Evolutionary conservation across 768 basidiomycete genomes (phyloP).

Genomic region (Tylopilus vinaceipallidus): DNA sequence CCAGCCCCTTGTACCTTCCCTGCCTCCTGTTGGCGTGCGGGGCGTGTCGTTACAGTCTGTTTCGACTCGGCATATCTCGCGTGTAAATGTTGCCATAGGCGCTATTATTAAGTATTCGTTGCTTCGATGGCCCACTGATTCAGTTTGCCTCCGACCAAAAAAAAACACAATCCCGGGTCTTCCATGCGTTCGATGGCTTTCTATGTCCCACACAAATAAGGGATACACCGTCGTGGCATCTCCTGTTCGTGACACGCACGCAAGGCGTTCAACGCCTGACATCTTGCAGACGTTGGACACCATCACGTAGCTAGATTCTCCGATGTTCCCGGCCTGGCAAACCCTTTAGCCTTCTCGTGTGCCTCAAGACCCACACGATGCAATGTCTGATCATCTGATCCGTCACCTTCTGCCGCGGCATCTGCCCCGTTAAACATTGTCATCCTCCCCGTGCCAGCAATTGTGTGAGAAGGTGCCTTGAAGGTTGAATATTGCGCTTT

Average conservation of each 20-base stretch:
- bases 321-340: background rate
- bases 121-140: no score
- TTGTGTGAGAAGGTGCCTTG: slow-evolving; percentile 15
- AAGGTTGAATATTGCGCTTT: background rate
- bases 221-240: background rate
- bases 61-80: background rate
- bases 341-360: background rate
- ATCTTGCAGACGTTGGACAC: background rate
- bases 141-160: slow-evolving; percentile 1
- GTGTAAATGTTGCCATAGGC: background rate
- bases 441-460: background rate
- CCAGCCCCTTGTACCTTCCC: background rate
- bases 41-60: background rate
- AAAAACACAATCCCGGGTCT: background rate
- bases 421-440: background rate
- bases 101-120: background rate
- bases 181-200: background rate
- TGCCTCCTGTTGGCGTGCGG: background rate
- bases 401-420: slow-evolving; percentile 6
- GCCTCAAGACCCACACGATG: background rate
- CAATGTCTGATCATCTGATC: background rate
- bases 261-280: no score
- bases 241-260: no score
- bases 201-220: slow-evolving; percentile 1
- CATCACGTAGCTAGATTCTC: background rate